These are phyloP conservation scores for Wickerhamomyces bisporus DNA, from an alignment of 805 yeast species.

Conservation along the genomic window DNA sequence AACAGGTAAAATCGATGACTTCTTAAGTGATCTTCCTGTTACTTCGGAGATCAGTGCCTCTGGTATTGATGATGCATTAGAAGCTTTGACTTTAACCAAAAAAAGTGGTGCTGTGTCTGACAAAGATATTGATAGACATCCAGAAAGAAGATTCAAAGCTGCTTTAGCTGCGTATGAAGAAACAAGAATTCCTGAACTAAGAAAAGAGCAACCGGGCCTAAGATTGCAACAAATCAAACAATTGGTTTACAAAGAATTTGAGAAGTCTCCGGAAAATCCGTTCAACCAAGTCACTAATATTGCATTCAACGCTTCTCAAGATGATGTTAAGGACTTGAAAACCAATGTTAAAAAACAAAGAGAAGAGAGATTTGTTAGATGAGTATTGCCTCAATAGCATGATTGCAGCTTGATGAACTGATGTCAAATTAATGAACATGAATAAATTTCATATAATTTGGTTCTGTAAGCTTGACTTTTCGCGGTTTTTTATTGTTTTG, in stretches of 20 bases:
- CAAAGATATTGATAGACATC: constrained; percentile 76
- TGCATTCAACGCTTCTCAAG: constrained; percentile 53
- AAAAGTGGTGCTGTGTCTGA: constrained; percentile 49
- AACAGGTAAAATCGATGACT: constrained; percentile 63
- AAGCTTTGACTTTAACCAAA: constrained; percentile 65
- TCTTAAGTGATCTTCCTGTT: constrained; percentile 46
- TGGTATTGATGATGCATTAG: constrained; percentile 74
- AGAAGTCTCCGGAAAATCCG: constrained; percentile 76
- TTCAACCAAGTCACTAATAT: constrained; percentile 68
- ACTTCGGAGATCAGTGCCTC: constrained; percentile 58
- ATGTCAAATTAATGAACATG: neutral
- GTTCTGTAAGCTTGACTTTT: too few relatives aligned
- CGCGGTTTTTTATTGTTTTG: too few relatives aligned
- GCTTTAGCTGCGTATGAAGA: constrained; percentile 72
- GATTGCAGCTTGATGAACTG: neutral
- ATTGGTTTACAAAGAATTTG: constrained; percentile 71
- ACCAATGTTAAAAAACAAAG: constrained; percentile 43
- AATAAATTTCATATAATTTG: neutral
- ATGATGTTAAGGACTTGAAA: constrained; percentile 43
- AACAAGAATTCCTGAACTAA: constrained; percentile 62
- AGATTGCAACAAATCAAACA: constrained; percentile 76
- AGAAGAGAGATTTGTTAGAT: constrained; percentile 30
- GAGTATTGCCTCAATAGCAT: neutral
- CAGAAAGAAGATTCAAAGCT: constrained; percentile 84
- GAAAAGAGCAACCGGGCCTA: constrained; percentile 74